Percentiles rank a stretch among this genome's conserved stretches.
Conservation (phyloP, 1,284 basidiomycete species). For the Cryptococcus hybrid region DNA sequence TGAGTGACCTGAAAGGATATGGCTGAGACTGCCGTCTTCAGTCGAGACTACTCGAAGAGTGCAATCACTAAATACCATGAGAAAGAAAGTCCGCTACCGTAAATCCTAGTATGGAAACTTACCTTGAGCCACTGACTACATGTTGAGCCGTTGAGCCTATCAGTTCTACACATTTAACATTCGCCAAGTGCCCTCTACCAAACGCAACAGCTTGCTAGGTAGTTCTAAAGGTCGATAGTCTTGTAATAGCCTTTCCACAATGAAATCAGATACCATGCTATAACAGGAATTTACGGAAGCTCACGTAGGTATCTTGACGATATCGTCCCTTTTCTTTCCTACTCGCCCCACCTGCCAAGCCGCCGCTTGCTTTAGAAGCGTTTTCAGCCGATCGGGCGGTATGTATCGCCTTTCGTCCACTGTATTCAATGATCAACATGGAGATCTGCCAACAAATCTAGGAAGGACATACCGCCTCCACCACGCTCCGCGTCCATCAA, state of each 20-base stretch:
- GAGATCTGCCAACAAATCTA: neutral
- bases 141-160: conserved; percentile 46
- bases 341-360: conserved; percentile 44
- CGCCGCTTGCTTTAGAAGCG: conserved; percentile 52
- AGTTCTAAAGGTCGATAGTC: conserved; percentile 42
- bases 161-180: conserved; percentile 53
- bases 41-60: conserved; percentile 43
- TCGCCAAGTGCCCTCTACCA: conserved; percentile 49
- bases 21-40: conserved; percentile 18
- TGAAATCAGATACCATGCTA: neutral
- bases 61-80: conserved; percentile 28
- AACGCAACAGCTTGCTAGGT: conserved; percentile 26
- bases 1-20: conserved; percentile 46
- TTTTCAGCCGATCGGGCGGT: conserved; percentile 49
- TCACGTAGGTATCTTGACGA: conserved; percentile 20
- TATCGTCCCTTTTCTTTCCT: neutral
- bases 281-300: neutral
- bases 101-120: too few relatives aligned
- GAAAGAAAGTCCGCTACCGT: too few relatives aligned
- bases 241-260: conserved; percentile 29
- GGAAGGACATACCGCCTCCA: conserved; percentile 7
- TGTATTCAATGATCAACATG: neutral
- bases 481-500: conserved; percentile 28
- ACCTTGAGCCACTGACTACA: conserved; percentile 50
- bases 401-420: conserved; percentile 29